Percentiles rank a stretch among this genome's conserved stretches.
phyloP scores from a whole-genome alignment of 129 eudicot species.

The Helichrysum umbraculigerum region DNA sequence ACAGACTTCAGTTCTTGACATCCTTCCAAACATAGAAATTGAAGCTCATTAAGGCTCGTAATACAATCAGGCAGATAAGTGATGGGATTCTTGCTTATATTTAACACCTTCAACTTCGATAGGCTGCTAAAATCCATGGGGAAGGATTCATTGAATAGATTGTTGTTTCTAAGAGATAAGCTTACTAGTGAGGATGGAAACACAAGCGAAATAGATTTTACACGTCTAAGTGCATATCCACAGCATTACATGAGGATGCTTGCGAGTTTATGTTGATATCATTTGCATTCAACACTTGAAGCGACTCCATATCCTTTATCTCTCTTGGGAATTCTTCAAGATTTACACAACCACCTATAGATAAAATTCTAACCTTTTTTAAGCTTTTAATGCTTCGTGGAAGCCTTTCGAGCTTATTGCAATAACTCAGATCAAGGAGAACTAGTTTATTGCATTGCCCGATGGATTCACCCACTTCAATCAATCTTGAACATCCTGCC shows the following conservation, averaged over 20 bases:
- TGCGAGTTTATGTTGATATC: not conserved
- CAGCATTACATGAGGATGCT: not conserved
- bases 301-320: conserved; percentile 9
- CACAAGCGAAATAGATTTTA: not conserved
- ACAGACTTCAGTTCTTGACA: too few species aligned
- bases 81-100: conserved; percentile 20
- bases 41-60: conserved; percentile 13
- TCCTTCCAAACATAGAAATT: not conserved
- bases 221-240: not conserved
- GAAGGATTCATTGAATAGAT: conserved; percentile 16
- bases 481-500: conserved; percentile 14
- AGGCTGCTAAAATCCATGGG: conserved; percentile 24
- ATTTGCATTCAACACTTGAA: conserved; percentile 6
- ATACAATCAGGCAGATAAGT: conserved; percentile 20
- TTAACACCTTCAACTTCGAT: conserved; percentile 4
- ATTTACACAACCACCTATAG: conserved; percentile 21
- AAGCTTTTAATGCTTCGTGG: conserved; percentile 18
- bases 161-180: conserved; percentile 14
- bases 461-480: conserved; percentile 24
- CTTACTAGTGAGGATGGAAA: conserved; percentile 8
- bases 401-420: conserved; percentile 7
- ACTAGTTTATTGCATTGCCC: conserved; percentile 5
- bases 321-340: not conserved
- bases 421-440: conserved; percentile 14
- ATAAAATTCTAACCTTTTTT: not conserved